Percentiles rank a stretch among this genome's conserved stretches.
Evolutionary conservation across 768 basidiomycete genomes (phyloP).

Genomic region (Psilocybe tampanensis): DNA sequence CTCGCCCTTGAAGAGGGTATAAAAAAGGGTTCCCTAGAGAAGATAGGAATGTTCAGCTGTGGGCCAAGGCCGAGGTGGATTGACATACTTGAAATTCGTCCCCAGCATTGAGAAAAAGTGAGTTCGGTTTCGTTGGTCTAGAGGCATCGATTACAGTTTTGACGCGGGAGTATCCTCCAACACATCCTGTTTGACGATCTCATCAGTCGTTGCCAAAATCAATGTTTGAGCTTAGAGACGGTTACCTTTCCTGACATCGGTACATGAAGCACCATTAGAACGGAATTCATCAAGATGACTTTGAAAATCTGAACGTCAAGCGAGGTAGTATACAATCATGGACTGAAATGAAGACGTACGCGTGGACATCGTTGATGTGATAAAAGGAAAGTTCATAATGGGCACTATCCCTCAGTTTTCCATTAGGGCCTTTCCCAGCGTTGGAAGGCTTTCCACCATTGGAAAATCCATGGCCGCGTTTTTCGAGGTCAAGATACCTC

Average conservation of each 20-base stretch:
- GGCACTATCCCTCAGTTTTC: conserved; percentile 16
- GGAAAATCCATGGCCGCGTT: conserved; percentile 24
- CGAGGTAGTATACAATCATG: not conserved
- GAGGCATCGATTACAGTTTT: conserved; percentile 38
- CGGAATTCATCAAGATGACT: conserved; percentile 42
- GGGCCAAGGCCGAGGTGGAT: not conserved
- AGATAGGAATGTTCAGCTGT: not conserved
- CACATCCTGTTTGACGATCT: conserved; percentile 28
- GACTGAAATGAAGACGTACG: conserved; percentile 20
- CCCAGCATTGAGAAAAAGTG: conserved; percentile 45
- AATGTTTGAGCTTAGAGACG: not conserved
- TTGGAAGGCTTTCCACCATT: conserved; percentile 22
- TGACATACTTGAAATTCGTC: conserved; percentile 45
- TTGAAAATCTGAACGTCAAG: not conserved
- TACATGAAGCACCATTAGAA: conserved; percentile 38
- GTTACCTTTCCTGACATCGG: conserved; percentile 31
- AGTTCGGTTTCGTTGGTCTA: conserved; percentile 33
- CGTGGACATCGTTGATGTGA: conserved; percentile 48
- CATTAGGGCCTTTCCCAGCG: conserved; percentile 20
- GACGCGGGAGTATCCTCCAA: conserved; percentile 45
- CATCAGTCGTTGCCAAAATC: not conserved
- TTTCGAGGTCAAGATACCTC: conserved; percentile 16
- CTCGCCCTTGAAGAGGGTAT: conserved; percentile 44
- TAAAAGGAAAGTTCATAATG: conserved; percentile 34
- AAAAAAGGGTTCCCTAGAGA: conserved; percentile 43